Conservation (phyloP, 1,284 basidiomycete genomes). For the Leccinum pachyderme region DNA sequence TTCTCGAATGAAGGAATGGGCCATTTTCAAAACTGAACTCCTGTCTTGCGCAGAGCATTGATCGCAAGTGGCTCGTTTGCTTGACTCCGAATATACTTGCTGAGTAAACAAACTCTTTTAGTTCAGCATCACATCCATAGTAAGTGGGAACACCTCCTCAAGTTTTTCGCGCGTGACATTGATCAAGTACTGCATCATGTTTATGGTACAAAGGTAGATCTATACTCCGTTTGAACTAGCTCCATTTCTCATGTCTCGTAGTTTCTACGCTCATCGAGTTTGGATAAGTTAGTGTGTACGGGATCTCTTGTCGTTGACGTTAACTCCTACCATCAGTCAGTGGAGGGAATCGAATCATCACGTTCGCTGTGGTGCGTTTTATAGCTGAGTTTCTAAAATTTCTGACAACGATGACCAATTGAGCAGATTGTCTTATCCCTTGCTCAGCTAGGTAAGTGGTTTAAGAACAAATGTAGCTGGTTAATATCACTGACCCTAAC, state of each 20-base stretch:
- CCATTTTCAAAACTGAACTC: background rate
- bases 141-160: background rate
- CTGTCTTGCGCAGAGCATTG: background rate
- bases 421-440: conserved; percentile 9
- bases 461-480: background rate
- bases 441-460: conserved; percentile 16
- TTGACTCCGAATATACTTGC: background rate
- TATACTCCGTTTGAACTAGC: background rate
- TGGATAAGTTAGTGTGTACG: conserved; percentile 25
- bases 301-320: background rate
- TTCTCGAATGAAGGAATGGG: background rate
- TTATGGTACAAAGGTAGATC: conserved; percentile 19
- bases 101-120: background rate
- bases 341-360: conserved; percentile 14
- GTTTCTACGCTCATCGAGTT: conserved; percentile 28
- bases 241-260: conserved; percentile 6
- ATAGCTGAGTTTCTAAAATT: background rate
- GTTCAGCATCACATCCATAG: background rate
- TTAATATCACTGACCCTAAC: background rate
- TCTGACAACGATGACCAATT: background rate
- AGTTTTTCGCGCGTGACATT: background rate
- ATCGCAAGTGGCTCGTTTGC: conserved; percentile 4
- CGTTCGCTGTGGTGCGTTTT: conserved; percentile 18
- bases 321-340: conserved; percentile 19
- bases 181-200: conserved; percentile 14